Conservation (phyloP, 768 basidiomycete genomes). For the Nidula microcarpa region DNA sequence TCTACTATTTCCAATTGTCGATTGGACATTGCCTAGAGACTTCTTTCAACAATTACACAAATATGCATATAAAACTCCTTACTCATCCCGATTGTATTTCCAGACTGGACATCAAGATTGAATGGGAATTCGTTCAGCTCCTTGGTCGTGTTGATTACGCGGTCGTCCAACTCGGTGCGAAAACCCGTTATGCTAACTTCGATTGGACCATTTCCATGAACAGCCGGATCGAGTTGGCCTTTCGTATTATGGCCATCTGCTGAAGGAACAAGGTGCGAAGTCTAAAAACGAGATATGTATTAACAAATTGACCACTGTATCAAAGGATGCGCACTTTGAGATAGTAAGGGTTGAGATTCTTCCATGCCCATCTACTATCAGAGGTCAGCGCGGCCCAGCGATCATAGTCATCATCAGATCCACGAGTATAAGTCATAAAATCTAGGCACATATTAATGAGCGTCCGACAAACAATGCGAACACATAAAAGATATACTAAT, state of each 20-base stretch:
- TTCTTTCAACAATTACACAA: neutral
- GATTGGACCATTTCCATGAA: neutral
- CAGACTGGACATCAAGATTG: neutral
- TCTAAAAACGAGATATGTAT: neutral
- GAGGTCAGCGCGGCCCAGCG: constrained; percentile 11
- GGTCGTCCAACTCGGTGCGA: neutral
- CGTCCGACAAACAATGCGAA: neutral
- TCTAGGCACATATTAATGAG: neutral
- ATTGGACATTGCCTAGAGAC: neutral
- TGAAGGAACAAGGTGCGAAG: neutral
- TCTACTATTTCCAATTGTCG: constrained; percentile 8
- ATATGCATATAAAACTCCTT: neutral
- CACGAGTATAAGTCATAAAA: constrained; percentile 12
- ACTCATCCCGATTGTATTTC: neutral
- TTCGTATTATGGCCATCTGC: neutral
- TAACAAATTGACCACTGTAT: neutral
- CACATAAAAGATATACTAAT: neutral
- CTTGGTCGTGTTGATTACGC: neutral
- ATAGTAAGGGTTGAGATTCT: constrained; percentile 4
- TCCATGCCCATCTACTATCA: constrained; percentile 19
- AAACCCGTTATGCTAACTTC: neutral
- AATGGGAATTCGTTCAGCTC: neutral
- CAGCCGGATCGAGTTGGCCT: neutral
- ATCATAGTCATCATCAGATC: constrained; percentile 15
- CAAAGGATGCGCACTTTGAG: neutral